phyloP scores from a whole-genome alignment of 2,329 filamentous ascomycete genomes.

The Trichoderma arundinaceum region DNA sequence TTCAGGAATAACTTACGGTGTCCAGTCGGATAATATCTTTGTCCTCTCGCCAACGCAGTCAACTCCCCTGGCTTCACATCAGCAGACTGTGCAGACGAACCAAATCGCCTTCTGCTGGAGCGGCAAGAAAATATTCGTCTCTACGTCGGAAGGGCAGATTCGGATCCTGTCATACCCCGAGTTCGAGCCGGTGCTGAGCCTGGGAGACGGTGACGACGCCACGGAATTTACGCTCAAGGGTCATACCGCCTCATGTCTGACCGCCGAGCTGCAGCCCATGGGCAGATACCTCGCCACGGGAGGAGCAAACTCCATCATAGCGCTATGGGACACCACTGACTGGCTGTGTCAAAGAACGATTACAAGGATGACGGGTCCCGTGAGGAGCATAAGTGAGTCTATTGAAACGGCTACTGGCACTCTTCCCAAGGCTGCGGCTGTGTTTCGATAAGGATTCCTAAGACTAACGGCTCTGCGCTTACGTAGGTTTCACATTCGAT shows the following conservation, averaged over 20 bases:
- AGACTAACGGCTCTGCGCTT: background rate
- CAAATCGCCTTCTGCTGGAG: constrained; percentile 77
- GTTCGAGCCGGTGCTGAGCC: constrained; percentile 61
- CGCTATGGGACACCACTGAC: constrained; percentile 77
- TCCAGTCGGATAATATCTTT: constrained; percentile 63
- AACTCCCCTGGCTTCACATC: constrained; percentile 61
- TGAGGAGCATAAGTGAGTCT: constrained; percentile 68
- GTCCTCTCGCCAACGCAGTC: constrained; percentile 65
- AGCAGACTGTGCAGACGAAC: constrained; percentile 70
- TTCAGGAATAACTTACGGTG: constrained; percentile 4
- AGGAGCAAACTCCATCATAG: constrained; percentile 75
- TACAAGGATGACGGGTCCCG: constrained; percentile 70
- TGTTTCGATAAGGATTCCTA: background rate
- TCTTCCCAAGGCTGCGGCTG: background rate
- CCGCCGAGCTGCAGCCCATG: constrained; percentile 71
- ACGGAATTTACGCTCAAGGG: constrained; percentile 69
- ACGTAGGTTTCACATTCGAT: constrained; percentile 76
- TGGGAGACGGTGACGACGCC: constrained; percentile 52
- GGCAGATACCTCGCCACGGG: constrained; percentile 76
- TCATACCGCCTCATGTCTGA: constrained; percentile 74
- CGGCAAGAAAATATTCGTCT: constrained; percentile 71
- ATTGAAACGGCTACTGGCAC: no score
- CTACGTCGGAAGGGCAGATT: constrained; percentile 72
- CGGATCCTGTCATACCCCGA: constrained; percentile 72
- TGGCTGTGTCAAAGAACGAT: constrained; percentile 78